Evolutionary conservation across 768 basidiomycete genomes (phyloP).

Genomic region (Pleurotus citrinopileatus): DNA sequence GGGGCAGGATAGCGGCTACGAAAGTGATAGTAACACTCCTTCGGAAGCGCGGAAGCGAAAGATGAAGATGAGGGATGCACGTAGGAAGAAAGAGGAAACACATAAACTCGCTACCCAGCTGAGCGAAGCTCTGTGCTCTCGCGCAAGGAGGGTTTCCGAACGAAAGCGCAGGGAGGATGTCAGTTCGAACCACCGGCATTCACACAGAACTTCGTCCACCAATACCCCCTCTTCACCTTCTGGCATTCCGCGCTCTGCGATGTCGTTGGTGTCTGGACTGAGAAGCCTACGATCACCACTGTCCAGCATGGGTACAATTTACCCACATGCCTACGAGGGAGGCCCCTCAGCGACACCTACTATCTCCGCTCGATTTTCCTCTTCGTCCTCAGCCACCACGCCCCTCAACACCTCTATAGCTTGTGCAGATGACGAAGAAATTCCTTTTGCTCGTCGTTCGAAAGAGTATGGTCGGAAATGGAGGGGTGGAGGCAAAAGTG

Average conservation of each 20-base stretch:
- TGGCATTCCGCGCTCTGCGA: not conserved
- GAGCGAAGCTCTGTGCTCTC: conserved; percentile 77
- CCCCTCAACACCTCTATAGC: not conserved
- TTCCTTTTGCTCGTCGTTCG: conserved; percentile 85
- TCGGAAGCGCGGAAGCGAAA: no score
- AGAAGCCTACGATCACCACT: not conserved
- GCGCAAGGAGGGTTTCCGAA: conserved; percentile 70
- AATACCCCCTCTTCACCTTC: not conserved
- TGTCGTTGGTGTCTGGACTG: not conserved
- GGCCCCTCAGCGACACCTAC: not conserved
- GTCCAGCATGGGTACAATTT: not conserved
- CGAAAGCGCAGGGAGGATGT: conserved; percentile 14
- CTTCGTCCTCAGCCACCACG: not conserved
- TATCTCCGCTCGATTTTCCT: not conserved
- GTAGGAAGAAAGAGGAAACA: conserved; percentile 32
- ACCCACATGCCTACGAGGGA: not conserved
- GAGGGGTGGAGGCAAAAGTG: conserved; percentile 73
- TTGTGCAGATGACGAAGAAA: conserved; percentile 39
- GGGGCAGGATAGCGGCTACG: conserved; percentile 1
- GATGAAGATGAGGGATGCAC: not conserved
- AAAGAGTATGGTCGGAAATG: conserved; percentile 70
- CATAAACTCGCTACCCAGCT: conserved; percentile 63
- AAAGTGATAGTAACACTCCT: not conserved
- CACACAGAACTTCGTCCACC: not conserved
- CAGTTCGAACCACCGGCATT: not conserved